Evolutionary conservation across 2,329 filamentous ascomycete genomes (phyloP), one percentile per base, ranked within the genome.

Genomic region (Fusarium sp.): DNA sequence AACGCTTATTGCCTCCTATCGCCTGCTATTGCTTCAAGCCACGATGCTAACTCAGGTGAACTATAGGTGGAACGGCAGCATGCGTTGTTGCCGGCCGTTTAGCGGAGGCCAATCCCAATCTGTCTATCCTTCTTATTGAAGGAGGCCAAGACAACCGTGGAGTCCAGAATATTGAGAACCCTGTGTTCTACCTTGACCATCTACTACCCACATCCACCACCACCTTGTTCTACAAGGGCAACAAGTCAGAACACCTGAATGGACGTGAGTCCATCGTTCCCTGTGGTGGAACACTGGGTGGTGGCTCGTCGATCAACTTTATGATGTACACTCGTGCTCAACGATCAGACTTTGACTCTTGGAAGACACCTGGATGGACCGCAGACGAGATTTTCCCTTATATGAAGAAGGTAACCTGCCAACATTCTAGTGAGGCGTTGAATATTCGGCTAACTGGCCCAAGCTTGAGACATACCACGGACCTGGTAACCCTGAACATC

Each of bases 391-490:
- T 81, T 12, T 32, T 77, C 4, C 79, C 77, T 0, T 80, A 73
- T 10, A 15, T 80, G 6, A 79, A 76, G 29, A 81, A 77, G 72
- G 78, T 78, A 53, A 5, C 10, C 2, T 3, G 2, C 15, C 8
- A 3, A 8, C 6, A 1, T n/a, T 18, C 9, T 14, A 5, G 18
- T 12, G 4, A 24, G 22, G 6, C 12, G 4, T 27, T 2, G 16
- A 11, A 5, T 5, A n/a, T 15, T 3, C 20, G 6, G 9, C 61
- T 71, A 16, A 72, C 30, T 16, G 0, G 4, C 12, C 52, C 10
- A 51, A 83, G 82, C 76, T 89, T 14, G 88, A 90, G 76, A 90
- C 86, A 0, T 90, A 87, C 59, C 83, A 87, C 67, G 83, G 84
- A 8, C 74, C 79, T 29, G 85, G 81, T 55, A 74, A 81, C 75